Base-by-base conservation (phyloP, 495 filamentous ascomycete species). In the Penicillium lagena region DNA sequence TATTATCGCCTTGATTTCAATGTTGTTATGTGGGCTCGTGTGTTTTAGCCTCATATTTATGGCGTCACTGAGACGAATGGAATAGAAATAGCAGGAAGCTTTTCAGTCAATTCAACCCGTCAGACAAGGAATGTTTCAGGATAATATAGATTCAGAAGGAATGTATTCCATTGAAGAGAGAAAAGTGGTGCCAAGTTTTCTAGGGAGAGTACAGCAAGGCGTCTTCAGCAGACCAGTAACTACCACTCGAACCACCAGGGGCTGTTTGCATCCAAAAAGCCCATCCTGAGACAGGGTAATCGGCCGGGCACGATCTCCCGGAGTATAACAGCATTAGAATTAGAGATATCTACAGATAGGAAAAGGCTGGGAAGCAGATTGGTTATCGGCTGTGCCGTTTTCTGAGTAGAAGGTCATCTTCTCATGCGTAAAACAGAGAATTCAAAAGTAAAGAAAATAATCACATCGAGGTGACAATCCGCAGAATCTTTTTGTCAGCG, bases 141-240 rank as follows among this genome's bases (percentile, higher is more conserved):
- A 36, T 14, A 45, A 38, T 4, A 4, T 0, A 22, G 22, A 22
- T 22, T 22, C 22, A 45, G 39, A 65, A 60, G 49, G 63, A 66
- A 66, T 56, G 59, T 66, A 66, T 54, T 64, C 61, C 61, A 64
- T 60, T 63, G 42, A 55, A 58, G 54, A 57, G 56, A 47, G 51
- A 49, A 42, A 52, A 51, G 8, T 37, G 49, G 41, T 32, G 14
- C 40, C 35, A 55, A 35, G 12, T 45, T 49, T 46, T 43, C 31
- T 47, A 42, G 44, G 40, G 30, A 33, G 22, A 36, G n/a, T 40
- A 38, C 35, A 55, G 51, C 46, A 54, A 52, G 30, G 33, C 2
- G 31, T 47, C 42, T 17, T 49, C 39, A 54, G 29, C 35, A 13
- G 29, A 35, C 38, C 4, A 3, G 22, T 22, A 22, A 22, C 22